Conservation (phyloP, 1,284 basidiomycete genomes). For the Volvariella volvacea region DNA sequence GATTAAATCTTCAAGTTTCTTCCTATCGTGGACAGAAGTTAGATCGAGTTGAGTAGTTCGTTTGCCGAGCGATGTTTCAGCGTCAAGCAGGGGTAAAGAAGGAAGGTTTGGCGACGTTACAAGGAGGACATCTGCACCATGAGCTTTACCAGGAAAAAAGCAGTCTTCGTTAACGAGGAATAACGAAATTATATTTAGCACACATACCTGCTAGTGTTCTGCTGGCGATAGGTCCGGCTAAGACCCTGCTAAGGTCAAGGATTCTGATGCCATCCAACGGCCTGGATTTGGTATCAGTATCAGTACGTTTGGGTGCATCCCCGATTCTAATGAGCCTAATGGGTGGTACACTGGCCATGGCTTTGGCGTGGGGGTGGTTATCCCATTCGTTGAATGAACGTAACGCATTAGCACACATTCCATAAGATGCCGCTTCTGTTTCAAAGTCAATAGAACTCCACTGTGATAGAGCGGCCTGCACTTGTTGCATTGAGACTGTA, state of each 20-base stretch:
- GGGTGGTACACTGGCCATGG: constrained; percentile 30
- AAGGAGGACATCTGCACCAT: constrained; percentile 57
- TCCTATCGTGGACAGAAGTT: constrained; percentile 22
- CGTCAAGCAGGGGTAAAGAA: constrained; percentile 45
- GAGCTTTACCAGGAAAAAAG: constrained; percentile 35
- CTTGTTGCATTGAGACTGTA: constrained; percentile 24
- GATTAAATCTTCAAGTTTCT: constrained; percentile 31
- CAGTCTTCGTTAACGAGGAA: no score
- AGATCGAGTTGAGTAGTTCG: constrained; percentile 60
- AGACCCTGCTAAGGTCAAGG: constrained; percentile 51
- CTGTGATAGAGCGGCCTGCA: constrained; percentile 32
- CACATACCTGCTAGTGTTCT: constrained; percentile 46
- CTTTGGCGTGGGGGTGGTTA: constrained; percentile 38
- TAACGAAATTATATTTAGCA: neutral
- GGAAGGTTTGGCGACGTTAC: constrained; percentile 54
- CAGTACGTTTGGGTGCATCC: constrained; percentile 35
- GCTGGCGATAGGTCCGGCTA: constrained; percentile 54
- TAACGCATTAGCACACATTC: constrained; percentile 49
- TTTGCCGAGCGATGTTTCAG: constrained; percentile 62
- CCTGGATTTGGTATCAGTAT: constrained; percentile 10
- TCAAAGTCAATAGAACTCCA: constrained; percentile 51
- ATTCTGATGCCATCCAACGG: constrained; percentile 47
- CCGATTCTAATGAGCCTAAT: constrained; percentile 40
- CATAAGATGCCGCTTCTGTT: constrained; percentile 33
- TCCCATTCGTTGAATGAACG: constrained; percentile 49